Percentiles rank a stretch among this genome's conserved stretches.
Conservation (phyloP, 78 protist species). For the Emiliania huxleyi region DNA sequence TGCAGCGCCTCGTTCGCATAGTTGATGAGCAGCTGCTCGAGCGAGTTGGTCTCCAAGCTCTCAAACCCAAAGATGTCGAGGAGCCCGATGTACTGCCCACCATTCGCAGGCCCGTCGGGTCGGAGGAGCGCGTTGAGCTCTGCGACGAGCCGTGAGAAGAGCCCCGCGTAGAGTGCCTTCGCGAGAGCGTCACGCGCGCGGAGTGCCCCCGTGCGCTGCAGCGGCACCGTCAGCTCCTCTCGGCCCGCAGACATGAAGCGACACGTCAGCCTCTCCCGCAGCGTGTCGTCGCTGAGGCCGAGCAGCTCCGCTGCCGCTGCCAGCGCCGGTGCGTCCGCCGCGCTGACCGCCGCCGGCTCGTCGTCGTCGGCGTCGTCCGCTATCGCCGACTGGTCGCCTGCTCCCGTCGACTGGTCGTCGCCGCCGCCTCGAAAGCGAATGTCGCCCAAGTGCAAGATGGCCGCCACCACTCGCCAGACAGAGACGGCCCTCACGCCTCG, state of each 20-base stretch:
- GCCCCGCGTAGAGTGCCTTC: background rate
- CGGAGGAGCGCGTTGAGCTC: background rate
- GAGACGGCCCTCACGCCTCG: background rate
- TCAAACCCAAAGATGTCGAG: conserved; percentile 96
- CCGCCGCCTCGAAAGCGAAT: background rate
- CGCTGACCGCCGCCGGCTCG: background rate
- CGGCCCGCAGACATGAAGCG: background rate
- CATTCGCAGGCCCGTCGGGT: background rate
- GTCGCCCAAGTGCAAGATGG: background rate
- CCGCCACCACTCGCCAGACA: background rate
- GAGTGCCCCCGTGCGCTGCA: background rate
- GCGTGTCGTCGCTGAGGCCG: background rate
- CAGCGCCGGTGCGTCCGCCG: background rate
- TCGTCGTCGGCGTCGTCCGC: background rate
- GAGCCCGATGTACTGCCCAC: conserved; percentile 21
- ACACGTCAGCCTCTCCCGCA: background rate
- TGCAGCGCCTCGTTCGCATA: background rate
- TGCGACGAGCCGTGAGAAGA: background rate
- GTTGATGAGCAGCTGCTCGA: background rate
- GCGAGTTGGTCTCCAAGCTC: conserved; percentile 64
- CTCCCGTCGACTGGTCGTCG: too few species aligned
- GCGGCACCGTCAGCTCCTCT: background rate
- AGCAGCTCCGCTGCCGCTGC: background rate
- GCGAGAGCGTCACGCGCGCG: background rate
- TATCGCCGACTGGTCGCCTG: too few species aligned